A percentile compares a stretch with the other conserved stretches of the same genome.
Evolutionary conservation across 768 basidiomycete species (phyloP).

Genomic region (Amanita pseudoporphyria): DNA sequence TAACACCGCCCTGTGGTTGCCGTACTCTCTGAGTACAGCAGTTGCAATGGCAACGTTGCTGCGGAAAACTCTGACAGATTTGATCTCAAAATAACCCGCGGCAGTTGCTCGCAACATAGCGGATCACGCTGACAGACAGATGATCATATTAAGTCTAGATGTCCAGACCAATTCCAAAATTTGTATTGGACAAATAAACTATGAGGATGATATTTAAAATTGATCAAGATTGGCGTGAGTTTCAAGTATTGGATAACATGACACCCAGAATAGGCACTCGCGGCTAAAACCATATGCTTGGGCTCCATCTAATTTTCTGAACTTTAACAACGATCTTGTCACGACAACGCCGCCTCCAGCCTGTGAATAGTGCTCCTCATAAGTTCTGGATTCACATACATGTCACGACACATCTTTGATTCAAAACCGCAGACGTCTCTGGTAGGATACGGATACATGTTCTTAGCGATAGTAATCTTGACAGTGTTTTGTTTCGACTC

Average conservation of each 20-base stretch:
- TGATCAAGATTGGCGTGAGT: too few species aligned
- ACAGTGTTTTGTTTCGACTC: too few species aligned
- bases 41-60: background rate
- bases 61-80: conserved; percentile 27
- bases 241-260: conserved; percentile 25
- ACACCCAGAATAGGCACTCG: background rate
- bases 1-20: background rate
- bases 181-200: too few species aligned
- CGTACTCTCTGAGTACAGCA: too few species aligned
- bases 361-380: conserved; percentile 57
- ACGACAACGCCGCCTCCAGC: conserved; percentile 68
- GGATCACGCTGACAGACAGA: too few species aligned
- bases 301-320: conserved; percentile 12
- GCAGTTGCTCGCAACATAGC: conserved; percentile 56
- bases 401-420: conserved; percentile 57
- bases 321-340: conserved; percentile 69
- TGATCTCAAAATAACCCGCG: conserved; percentile 66
- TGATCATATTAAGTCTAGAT: too few species aligned
- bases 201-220: too few species aligned
- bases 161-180: conserved; percentile 40
- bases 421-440: too few species aligned
- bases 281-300: background rate
- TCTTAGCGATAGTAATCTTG: too few species aligned
- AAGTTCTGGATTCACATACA: conserved; percentile 44
- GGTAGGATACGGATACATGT: too few species aligned